Conservation (phyloP, 768 basidiomycete genomes). For the Phanerochaete carnosa region DNA sequence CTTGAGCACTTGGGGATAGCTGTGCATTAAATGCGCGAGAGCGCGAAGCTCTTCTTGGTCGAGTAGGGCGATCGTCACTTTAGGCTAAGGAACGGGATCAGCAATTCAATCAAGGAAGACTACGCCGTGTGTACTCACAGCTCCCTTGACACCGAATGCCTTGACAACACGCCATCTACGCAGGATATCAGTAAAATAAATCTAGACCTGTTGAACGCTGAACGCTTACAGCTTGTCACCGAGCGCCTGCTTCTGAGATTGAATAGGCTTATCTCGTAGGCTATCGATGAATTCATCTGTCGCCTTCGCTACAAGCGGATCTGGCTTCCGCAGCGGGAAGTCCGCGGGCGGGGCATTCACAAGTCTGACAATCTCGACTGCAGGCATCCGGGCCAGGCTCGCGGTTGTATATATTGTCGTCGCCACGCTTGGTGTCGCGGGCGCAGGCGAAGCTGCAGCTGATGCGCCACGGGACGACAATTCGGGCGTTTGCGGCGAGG, state of each 20-base stretch:
- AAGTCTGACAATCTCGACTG: constrained; percentile 69
- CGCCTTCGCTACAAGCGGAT: constrained; percentile 61
- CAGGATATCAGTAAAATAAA: background rate
- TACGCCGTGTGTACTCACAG: constrained; percentile 46
- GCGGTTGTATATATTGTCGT: constrained; percentile 56
- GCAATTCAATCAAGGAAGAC: background rate
- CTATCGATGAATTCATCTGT: constrained; percentile 83
- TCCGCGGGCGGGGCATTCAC: constrained; percentile 43
- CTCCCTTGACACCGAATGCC: constrained; percentile 77
- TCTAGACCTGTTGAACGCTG: background rate
- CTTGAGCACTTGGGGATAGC: constrained; percentile 78
- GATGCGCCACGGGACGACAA: constrained; percentile 73
- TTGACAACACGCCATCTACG: constrained; percentile 56
- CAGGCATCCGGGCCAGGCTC: constrained; percentile 70
- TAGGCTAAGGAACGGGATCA: constrained; percentile 47
- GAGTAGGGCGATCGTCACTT: constrained; percentile 78
- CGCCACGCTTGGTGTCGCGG: constrained; percentile 49
- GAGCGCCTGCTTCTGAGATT: constrained; percentile 33
- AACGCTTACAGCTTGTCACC: constrained; percentile 20
- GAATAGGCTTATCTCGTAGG: constrained; percentile 71
- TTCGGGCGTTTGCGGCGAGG: constrained; percentile 72
- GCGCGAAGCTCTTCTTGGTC: constrained; percentile 84
- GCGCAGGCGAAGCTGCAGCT: constrained; percentile 66
- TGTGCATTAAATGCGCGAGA: constrained; percentile 84
- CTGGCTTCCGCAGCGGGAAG: constrained; percentile 62